Base-by-base conservation (phyloP, 2,329 filamentous ascomycete genomes). In the Paecilomyces niveus region DNA sequence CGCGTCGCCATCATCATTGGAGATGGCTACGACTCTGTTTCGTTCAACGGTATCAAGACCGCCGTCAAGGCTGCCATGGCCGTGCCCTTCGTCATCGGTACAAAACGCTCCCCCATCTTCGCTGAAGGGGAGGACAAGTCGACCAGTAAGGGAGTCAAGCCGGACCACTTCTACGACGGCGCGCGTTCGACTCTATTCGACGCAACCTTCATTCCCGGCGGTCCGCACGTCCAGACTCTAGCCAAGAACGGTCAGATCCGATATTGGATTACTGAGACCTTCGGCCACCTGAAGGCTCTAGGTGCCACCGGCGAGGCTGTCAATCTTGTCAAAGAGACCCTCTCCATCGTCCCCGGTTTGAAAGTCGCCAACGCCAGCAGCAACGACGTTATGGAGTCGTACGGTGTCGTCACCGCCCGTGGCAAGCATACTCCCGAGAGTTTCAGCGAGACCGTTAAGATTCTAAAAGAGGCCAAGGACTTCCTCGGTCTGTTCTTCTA, bases 271-370 rank as follows among this genome's bases (percentile, higher is more conserved):
- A 83, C 88, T 1, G 90, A 94, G 71, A 87, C 89, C 0, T 94
- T 93, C 64, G 89, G 89, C 0, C 90, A 94, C 62, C 79, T 92
- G 55, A 94, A 94, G 78, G 78, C 89, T 1, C 88, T 94, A 24
- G 90, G 85, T 1, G 90, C 87, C 0, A 88, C 87, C 0, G 89
- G 88, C 0, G 89, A 92, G 68, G 89, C 80, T 0, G 83, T 90
- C 0, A 77, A 83, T 2, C 76, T 93, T 49, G 79, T 93, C 29
- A 72, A 79, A 54, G 72, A 80, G 31, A 73, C 73, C 1, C 58
- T 74, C 69, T 77, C 57, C 65, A 72, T 54, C 31, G 69, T 81
- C 4, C 76, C 79, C 0, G 79, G 77, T 3, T 74, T 85, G 64
- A 59, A 74, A 4, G 80, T 83, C 64, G 80, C 80, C 0, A 67